Evolutionary conservation across 371 early-diverging fungal genomes (phyloP), one percentile per base, ranked within the genome.

Genomic region (Cokeromyces recurvatus): DNA sequence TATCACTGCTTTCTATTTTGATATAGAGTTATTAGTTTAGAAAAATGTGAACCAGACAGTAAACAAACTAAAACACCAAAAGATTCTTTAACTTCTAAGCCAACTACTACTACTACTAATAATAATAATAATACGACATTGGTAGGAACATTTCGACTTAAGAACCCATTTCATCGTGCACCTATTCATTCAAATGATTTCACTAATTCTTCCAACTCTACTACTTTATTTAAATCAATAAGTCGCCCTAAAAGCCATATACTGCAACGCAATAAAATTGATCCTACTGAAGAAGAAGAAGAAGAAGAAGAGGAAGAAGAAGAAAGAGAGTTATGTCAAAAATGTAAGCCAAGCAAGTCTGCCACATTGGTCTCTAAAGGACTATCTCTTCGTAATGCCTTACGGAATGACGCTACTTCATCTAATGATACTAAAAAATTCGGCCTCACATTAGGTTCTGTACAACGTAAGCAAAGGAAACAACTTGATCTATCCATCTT

Each of bases 401-500:
- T 62, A 24, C 46, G 32, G 16, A 35, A 48, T 11, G 29, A 29
- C 29, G 5, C 29, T 8, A n/a, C n/a, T n/a, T n/a, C n/a, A n/a
- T n/a, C n/a, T n/a, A n/a, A n/a, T n/a, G n/a, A n/a, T n/a, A 39
- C 44, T 11, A 60, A 59, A 24, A 64, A 62, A 23, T 67, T 71
- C 40, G 64, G 66, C 5, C 59, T 61, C 29, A 71, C 73, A 12
- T 31, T 56, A 15, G 56, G 56, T n/a, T 35, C 40, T 17, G 45
- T 46, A n/a, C 44, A 49, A 12, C 59, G 58, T 24, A 53, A 61
- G 20, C 64, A 66, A 38, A 60, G 73, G 32, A 72, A 72, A 38
- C 62, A 66, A 36, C 47, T 72, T 21, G 65, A 71, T 46, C 47
- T 72, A 41, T 52, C 66, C 23, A 51, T 67, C 11, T 72, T 68